Base-by-base conservation (phyloP, 2,329 filamentous ascomycete genomes). In the Sporothrix mexicana region DNA sequence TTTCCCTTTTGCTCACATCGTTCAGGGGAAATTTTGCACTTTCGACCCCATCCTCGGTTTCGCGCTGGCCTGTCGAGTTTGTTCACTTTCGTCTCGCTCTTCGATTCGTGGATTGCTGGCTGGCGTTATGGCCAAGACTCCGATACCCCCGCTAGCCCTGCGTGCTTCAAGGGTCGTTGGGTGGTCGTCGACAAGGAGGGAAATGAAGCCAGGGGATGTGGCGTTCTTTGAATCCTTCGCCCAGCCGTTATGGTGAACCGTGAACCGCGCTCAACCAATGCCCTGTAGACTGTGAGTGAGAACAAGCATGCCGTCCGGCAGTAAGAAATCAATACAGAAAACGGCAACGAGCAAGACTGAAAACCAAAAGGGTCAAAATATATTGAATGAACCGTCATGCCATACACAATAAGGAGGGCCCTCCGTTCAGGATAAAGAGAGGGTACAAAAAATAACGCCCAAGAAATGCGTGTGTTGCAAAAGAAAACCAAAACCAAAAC, bases 121-220 rank as follows among this genome's bases (percentile, higher is more conserved):
- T 43, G 67, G 67, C 51, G 67, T 57, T 41, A 15, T 57, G 51
- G 51, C 67, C 67, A 69, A 69, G 51, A 36, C 30, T 36, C 30
- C 7, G 30, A 36, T 6, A 36, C 5, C 30, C 25, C 66, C 67
- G 30, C 67, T 69, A 70, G 68, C 51, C 25, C 15, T 36, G 51
- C 51, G 9, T 5, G 47, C n/a, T 9, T 47, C 47, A 12, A 23
- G n/a, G 49, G 7, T 20, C 6, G 13, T 36, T 51, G n/a, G n/a
- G 51, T n/a, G 9, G 51, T 55, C 30, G 30, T 6, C 30, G 30
- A 36, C 30, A 36, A 36, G 30, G 30, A 7, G 30, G 66, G 68
- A 70, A 70, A 70, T 70, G 69, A 70, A n/a, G 7, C 57, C 43
- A 70, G 69, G 69, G 55, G 55, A 20, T 51, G 57, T 70, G 69